phyloP scores from a whole-genome alignment of 139 green algal genomes.

The Helicosporidium sp. region DNA sequence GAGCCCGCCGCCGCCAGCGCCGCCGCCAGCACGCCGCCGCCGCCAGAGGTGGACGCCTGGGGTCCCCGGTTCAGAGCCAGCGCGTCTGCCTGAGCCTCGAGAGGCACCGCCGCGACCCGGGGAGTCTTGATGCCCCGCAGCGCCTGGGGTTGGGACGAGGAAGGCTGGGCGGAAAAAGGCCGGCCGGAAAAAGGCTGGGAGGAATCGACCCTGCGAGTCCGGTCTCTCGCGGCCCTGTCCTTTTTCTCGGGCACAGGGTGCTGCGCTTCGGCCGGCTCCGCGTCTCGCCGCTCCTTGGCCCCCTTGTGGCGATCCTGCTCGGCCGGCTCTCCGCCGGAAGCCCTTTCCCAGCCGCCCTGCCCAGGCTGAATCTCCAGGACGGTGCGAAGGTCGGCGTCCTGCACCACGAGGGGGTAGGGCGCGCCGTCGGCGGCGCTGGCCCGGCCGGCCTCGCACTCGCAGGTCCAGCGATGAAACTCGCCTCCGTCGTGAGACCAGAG shows the following conservation, averaged over 20 bases:
- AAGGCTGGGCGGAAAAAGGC: too few relatives aligned
- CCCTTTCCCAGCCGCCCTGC: background rate
- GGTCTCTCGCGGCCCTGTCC: too few relatives aligned
- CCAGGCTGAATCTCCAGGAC: constrained; percentile 13
- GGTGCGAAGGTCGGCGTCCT: constrained; percentile 18
- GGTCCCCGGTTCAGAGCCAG: too few relatives aligned
- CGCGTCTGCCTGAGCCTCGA: background rate
- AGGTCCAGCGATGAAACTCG: constrained; percentile 15
- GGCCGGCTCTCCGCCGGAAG: constrained; percentile 2
- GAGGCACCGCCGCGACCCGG: background rate
- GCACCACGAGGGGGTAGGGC: constrained; percentile 18
- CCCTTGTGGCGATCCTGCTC: constrained; percentile 5
- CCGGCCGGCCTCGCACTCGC: constrained; percentile 10
- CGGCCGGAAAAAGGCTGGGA: too few relatives aligned
- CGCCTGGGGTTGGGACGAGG: too few relatives aligned
- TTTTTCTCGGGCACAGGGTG: too few relatives aligned
- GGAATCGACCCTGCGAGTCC: too few relatives aligned
- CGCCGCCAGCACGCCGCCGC: constrained; percentile 2
- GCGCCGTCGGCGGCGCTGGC: constrained; percentile 11
- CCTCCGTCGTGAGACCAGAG: constrained; percentile 14
- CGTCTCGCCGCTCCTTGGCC: background rate
- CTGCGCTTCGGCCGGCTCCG: background rate
- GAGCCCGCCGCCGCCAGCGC: constrained; percentile 4
- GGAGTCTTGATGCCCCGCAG: too few relatives aligned
- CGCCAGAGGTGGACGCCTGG: too few relatives aligned